Evolutionary conservation across 2,329 filamentous ascomycete genomes (phyloP), one percentile per base, ranked within the genome.

Genomic region (Xylaria sp.): DNA sequence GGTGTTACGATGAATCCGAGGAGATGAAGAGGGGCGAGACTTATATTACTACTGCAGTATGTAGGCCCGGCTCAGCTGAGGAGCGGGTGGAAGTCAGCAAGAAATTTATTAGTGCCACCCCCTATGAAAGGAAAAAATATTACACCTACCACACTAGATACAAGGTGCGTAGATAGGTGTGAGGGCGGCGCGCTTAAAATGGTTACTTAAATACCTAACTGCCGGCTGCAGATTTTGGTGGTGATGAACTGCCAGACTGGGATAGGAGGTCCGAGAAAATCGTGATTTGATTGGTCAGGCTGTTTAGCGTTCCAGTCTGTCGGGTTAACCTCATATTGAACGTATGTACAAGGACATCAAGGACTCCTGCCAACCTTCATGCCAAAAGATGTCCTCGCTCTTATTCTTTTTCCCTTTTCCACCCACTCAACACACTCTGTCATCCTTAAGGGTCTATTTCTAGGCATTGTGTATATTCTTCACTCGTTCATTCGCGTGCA

Each of bases 221-320:
- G 61, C 58, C 59, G 59, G 40, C 60, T 67, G 51, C 63, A 60
- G 68, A 58, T 64, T 62, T 61, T 57, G 44, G 61, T 58, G 62
- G 56, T n/a, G 54, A 40, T 69, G 60, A 59, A 62, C 66, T 67
- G 48, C 63, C 61, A 26, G 59, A 71, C 58, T 69, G 7, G 69
- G 66, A 67, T 56, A 69, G 56, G 61, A 46, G 66, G 56, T 49
- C 49, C 51, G 56, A 42, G 7, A 23, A 9, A 3, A 26, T 4
- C 38, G 13, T 26, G n/a, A 13, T 4, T 36, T 69, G 61, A 69
- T 68, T 71, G 65, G 68, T 20, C 13, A 23, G 38, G 3, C 26
- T 4, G 44, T 65, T 71, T 71, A 65, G 63, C 59, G 63, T 66
- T 2, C 69, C 69, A 61, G 10, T 31, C 66, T 71, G 69, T 71